Percentiles rank a stretch among this genome's conserved stretches.
These are phyloP conservation scores for Cladosporium oxysporum DNA, from an alignment of 2,329 filamentous ascomycete species.

Conservation along the genomic window DNA sequence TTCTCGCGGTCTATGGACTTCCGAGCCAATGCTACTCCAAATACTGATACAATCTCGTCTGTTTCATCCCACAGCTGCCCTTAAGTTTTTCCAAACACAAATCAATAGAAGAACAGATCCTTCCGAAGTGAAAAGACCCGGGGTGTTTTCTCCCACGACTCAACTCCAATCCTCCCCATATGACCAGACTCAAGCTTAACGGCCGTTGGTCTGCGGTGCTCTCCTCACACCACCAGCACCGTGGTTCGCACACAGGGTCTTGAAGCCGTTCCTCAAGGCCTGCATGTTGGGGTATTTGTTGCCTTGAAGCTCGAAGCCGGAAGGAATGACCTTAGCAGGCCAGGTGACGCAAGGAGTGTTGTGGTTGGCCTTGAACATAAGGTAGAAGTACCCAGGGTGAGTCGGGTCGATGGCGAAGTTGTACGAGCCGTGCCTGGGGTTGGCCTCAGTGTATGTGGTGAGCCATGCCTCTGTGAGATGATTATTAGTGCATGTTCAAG, in stretches of 20 bases:
- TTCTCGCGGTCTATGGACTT: constrained; percentile 3
- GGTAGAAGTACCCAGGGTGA: constrained; percentile 89
- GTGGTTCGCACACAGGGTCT: constrained; percentile 66
- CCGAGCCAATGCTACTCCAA: not conserved
- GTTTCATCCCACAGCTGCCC: not conserved
- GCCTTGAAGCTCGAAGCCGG: constrained; percentile 87
- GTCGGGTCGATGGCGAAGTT: constrained; percentile 93
- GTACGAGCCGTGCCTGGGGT: constrained; percentile 65
- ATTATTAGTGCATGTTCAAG: constrained; percentile 12
- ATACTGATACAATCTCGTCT: constrained; percentile 14
- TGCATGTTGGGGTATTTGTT: constrained; percentile 93
- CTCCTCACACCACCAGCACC: constrained; percentile 23
- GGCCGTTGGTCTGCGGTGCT: constrained; percentile 10
- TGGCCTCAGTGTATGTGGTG: constrained; percentile 92
- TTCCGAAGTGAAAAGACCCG: not conserved
- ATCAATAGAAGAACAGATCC: not conserved
- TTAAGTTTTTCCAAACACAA: not conserved
- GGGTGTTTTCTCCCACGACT: not conserved
- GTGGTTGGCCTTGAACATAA: constrained; percentile 92
- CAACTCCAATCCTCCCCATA: not conserved
- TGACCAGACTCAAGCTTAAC: not conserved
- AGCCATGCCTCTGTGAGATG: constrained; percentile 79
- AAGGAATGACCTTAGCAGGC: constrained; percentile 87
- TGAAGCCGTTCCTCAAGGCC: constrained; percentile 95
- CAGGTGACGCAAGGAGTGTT: constrained; percentile 72